A percentile compares a stretch with the other conserved stretches of the same genome.
Evolutionary conservation across 2,329 filamentous ascomycete genomes (phyloP).

Genomic region (Colletotrichum brevisporum): DNA sequence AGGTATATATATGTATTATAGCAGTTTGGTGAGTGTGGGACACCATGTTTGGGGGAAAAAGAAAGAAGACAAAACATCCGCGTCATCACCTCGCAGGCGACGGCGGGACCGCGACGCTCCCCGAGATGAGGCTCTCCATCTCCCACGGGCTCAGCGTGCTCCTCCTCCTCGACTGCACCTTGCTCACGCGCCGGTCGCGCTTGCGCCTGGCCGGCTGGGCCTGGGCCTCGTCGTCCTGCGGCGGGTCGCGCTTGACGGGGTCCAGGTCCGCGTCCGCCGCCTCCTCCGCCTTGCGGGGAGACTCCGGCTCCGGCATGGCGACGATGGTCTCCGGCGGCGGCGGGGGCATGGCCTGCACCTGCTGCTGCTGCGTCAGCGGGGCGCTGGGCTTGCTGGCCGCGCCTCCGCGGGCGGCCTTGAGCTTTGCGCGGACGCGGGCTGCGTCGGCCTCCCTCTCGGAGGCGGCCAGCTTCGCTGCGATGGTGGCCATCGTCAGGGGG

Average conservation of each 20-base stretch:
- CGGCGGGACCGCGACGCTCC: slow-evolving; percentile 46
- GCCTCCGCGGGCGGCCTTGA: slow-evolving; percentile 65
- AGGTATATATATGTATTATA: slow-evolving; percentile 8
- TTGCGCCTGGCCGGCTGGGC: slow-evolving; percentile 59
- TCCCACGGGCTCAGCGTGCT: slow-evolving; percentile 84
- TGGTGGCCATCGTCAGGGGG: slow-evolving; percentile 72
- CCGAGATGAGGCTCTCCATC: slow-evolving; percentile 74
- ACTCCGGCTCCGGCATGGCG: slow-evolving; percentile 20
- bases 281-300: neutral
- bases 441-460: slow-evolving; percentile 76
- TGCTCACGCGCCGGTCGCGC: slow-evolving; percentile 67
- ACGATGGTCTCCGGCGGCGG: slow-evolving; percentile 31
- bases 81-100: slow-evolving; percentile 29
- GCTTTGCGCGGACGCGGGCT: slow-evolving; percentile 73
- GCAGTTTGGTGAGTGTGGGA: neutral
- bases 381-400: slow-evolving; percentile 46
- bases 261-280: slow-evolving; percentile 45
- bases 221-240: slow-evolving; percentile 23
- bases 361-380: slow-evolving; percentile 48
- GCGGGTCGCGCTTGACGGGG: slow-evolving; percentile 52
- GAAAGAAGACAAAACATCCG: neutral
- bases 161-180: slow-evolving; percentile 73
- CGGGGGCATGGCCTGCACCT: slow-evolving; percentile 41
- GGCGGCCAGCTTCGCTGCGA: slow-evolving; percentile 74
- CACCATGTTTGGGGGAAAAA: neutral